Evolutionary conservation across 108 stramenopile species (phyloP).

Genomic region (Pseudonitzschia multistriata): DNA sequence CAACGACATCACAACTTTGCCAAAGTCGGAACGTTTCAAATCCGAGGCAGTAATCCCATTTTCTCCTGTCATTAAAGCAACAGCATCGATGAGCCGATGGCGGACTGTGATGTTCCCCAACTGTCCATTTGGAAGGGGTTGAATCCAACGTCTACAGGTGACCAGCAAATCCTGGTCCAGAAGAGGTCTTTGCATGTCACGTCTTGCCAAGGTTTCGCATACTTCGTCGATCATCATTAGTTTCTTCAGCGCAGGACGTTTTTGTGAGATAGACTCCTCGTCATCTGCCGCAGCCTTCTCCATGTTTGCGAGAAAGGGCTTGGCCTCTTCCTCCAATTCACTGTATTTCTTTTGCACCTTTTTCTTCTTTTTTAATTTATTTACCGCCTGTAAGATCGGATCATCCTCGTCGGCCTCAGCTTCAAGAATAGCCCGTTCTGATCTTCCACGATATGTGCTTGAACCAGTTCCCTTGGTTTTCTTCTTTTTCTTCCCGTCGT

Average conservation of each 20-base stretch:
- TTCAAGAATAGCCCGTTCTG: conserved; percentile 35
- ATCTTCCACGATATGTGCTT: conserved; percentile 42
- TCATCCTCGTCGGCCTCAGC: conserved; percentile 58
- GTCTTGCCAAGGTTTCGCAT: conserved; percentile 57
- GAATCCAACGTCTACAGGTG: conserved; percentile 75
- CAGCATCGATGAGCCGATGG: conserved; percentile 58
- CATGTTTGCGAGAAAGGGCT: conserved; percentile 71
- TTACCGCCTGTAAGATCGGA: conserved; percentile 78
- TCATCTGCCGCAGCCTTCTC: conserved; percentile 77
- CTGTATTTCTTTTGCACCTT: conserved; percentile 56
- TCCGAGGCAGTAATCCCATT: conserved; percentile 66
- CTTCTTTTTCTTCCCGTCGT: conserved; percentile 35
- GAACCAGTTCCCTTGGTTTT: conserved; percentile 41
- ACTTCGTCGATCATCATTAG: conserved; percentile 69
- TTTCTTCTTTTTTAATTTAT: conserved; percentile 80
- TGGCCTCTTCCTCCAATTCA: conserved; percentile 75
- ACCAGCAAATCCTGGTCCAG: conserved; percentile 76
- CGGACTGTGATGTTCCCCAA: conserved; percentile 87
- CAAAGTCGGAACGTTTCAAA: conserved; percentile 79
- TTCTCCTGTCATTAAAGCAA: conserved; percentile 75
- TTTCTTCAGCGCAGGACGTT: conserved; percentile 70
- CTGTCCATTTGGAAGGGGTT: conserved; percentile 75
- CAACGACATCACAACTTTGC: conserved; percentile 79
- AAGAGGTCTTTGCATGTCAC: conserved; percentile 68
- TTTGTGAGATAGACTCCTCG: conserved; percentile 54